These are phyloP conservation scores for Acorus calamus DNA, from an alignment of 106 monocot genomes.

Conservation along the genomic window DNA sequence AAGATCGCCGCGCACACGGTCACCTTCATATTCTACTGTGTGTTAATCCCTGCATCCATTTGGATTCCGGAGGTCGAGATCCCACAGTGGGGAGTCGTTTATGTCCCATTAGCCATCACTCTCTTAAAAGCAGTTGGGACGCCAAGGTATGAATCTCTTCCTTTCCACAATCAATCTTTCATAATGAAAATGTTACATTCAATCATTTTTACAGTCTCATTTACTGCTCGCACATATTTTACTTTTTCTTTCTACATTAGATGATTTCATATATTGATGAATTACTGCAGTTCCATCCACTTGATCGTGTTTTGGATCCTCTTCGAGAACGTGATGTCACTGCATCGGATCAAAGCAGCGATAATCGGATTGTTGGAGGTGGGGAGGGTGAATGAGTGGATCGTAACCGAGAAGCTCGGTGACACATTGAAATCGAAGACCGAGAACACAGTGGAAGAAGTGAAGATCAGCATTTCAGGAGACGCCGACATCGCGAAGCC, in stretches of 20 bases:
- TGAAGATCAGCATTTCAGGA: not conserved
- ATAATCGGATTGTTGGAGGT: constrained; percentile 41
- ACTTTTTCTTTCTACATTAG: not conserved
- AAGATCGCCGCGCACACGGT: constrained; percentile 37
- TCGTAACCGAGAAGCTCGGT: constrained; percentile 69
- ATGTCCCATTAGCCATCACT: constrained; percentile 30
- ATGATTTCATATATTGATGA: too few relatives aligned
- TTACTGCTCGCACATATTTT: not conserved
- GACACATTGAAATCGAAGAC: constrained; percentile 35
- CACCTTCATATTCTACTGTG: constrained; percentile 43
- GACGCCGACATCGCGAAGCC: constrained; percentile 10
- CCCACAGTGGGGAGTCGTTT: constrained; percentile 35
- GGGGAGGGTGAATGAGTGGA: constrained; percentile 65
- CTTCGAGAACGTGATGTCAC: constrained; percentile 70
- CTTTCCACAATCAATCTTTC: not conserved
- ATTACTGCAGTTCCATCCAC: constrained; percentile 40
- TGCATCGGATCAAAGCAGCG: constrained; percentile 61
- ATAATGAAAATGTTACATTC: not conserved
- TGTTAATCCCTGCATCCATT: constrained; percentile 28
- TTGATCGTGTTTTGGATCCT: constrained; percentile 50
- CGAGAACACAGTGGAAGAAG: constrained; percentile 1
- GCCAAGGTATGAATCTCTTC: constrained; percentile 22
- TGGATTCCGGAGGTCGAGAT: constrained; percentile 31
- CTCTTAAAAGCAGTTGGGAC: constrained; percentile 38
- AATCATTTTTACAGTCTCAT: not conserved